Base-by-base conservation (phyloP, 2,329 filamentous ascomycete genomes). In the Setomelanomma holmii region DNA sequence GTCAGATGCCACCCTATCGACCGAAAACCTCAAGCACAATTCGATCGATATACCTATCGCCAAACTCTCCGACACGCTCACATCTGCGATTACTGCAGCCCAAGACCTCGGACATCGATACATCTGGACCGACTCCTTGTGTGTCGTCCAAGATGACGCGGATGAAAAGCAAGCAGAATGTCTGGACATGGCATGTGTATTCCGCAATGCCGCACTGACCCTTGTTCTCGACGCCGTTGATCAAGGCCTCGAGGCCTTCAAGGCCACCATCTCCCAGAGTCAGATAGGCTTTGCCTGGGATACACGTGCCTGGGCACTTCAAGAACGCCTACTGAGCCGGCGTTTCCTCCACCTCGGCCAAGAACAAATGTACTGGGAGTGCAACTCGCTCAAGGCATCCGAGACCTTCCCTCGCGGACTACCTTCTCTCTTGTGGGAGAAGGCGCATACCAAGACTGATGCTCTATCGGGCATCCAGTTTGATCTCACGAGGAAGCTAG, bases 331-430 rank as follows among this genome's bases (percentile, higher is more conserved):
- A 0, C 72, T 75, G 14, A 71, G 69, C 20, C 65, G 59, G 12
- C 64, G 72, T 12, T 60, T 72, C 49, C 60, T 75, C 14, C 66
- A 72, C 24, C 53, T 73, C 10, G 64, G 69, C 30, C 58, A 60
- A 39, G 62, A 66, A 46, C 72, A 75, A 43, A 56, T 73, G 53
- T 72, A 74, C 57, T 75, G 73, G 73, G 70, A 75, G 40, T 75
- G 73, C 50, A 70, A 69, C 53, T 55, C 61, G 7, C 68, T 74
- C 48, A 75, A 74, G 50, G 72, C 72, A 5, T 71, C 67, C 4
- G 67, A 72, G 40, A 74, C 69, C 4, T 73, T 74, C 56, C 72
- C 72, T 4, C 62, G 52, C 8, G 72, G 72, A 1, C 55, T 74
- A 4, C 62, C 70, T 8, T 56, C 71, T 3, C 67, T 75, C 7